These are phyloP conservation scores for Boletus sp. DNA, from an alignment of 1,284 basidiomycete genomes.

Conservation along the genomic window DNA sequence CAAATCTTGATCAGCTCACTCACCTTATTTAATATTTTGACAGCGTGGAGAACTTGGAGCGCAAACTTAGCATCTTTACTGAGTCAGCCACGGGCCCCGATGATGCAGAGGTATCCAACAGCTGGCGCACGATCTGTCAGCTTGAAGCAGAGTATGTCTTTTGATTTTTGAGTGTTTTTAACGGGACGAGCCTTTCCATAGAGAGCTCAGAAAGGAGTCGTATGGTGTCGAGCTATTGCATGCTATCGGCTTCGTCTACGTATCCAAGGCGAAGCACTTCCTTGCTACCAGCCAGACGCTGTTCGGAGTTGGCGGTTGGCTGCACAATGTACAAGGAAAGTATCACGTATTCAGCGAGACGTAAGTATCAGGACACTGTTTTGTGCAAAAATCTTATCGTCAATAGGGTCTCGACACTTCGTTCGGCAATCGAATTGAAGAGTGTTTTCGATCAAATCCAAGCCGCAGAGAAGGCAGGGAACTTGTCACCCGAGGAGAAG, in stretches of 20 bases:
- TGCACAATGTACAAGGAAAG: constrained; percentile 91
- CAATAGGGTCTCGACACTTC: constrained; percentile 77
- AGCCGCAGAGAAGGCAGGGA: constrained; percentile 85
- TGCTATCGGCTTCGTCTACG: constrained; percentile 88
- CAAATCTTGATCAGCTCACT: background rate
- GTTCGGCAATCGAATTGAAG: constrained; percentile 90
- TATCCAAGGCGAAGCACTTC: constrained; percentile 77
- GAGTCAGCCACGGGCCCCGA: constrained; percentile 81
- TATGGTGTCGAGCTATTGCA: constrained; percentile 93
- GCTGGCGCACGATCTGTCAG: constrained; percentile 74
- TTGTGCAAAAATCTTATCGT: constrained; percentile 9
- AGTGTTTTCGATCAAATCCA: constrained; percentile 94
- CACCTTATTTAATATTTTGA: constrained; percentile 6
- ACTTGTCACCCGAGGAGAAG: constrained; percentile 80
- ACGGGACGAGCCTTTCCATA: constrained; percentile 27
- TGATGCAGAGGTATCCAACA: constrained; percentile 63
- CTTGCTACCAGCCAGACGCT: constrained; percentile 77
- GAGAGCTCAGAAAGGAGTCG: constrained; percentile 84
- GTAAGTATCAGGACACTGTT: constrained; percentile 44
- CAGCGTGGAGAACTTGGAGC: constrained; percentile 71
- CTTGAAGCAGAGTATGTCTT: constrained; percentile 76
- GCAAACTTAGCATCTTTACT: constrained; percentile 89
- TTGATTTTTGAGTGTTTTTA: background rate
- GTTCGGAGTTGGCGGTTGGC: constrained; percentile 85
- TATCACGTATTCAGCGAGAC: constrained; percentile 93